phyloP scores from a whole-genome alignment of 2,329 filamentous ascomycete species.

The Aureobasidium namibiae region DNA sequence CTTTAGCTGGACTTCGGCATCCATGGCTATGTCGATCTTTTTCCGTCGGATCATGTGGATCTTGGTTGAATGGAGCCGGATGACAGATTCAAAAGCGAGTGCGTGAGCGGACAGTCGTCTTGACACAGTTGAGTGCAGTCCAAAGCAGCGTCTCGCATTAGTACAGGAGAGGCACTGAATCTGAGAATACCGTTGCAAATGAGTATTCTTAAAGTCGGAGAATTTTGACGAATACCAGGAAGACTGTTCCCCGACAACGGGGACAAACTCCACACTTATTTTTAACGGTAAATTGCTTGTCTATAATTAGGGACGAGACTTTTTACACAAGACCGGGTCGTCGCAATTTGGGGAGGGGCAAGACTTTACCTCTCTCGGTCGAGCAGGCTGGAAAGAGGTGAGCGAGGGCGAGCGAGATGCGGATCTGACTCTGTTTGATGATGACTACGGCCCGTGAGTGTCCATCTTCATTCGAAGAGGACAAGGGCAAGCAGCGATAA shows the following conservation, averaged over 20 bases:
- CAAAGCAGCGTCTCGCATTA: constrained; percentile 1
- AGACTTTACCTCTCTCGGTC: neutral
- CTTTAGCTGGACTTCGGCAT: neutral
- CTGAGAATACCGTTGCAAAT: constrained; percentile 4
- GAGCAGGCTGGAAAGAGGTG: neutral
- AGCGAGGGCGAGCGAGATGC: neutral
- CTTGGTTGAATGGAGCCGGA: neutral
- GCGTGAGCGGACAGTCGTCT: neutral
- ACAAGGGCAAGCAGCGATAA: neutral
- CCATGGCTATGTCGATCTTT: neutral
- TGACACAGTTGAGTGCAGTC: neutral
- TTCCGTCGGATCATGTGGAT: neutral
- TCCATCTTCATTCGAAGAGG: neutral
- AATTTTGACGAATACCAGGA: neutral
- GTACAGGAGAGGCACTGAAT: neutral
- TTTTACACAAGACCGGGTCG: neutral
- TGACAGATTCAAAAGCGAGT: neutral
- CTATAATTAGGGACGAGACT: neutral
- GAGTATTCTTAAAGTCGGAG: neutral
- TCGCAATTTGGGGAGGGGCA: neutral
- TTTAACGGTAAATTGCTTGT: neutral
- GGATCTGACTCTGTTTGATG: constrained; percentile 3
- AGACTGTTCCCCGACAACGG: neutral
- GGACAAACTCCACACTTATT: constrained; percentile 7
- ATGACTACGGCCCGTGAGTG: neutral